phyloP scores from a whole-genome alignment of 805 yeast species.

The Ogataea glucozyma region DNA sequence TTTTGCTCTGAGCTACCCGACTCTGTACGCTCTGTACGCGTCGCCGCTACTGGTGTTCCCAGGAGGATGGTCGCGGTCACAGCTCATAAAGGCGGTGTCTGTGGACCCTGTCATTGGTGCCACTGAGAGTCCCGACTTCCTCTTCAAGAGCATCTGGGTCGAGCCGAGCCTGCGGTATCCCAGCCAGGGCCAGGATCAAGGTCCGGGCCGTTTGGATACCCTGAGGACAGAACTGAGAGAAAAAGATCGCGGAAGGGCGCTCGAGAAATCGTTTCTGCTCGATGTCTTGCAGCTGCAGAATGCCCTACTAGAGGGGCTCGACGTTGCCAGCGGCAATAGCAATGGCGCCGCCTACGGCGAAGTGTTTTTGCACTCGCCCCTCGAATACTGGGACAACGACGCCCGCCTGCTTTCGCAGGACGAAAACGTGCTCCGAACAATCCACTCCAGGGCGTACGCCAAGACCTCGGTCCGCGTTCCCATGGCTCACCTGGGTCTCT shows the following conservation, averaged over 20 bases:
- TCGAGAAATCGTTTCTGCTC: constrained; percentile 39
- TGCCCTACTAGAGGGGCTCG: constrained; percentile 29
- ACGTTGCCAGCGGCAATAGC: constrained; percentile 8
- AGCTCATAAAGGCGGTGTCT: constrained; percentile 20
- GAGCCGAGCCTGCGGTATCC: constrained; percentile 31
- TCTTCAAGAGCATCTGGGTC: constrained; percentile 38
- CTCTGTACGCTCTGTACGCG: constrained; percentile 40
- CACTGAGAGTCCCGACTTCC: constrained; percentile 19
- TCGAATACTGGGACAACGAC: constrained; percentile 45
- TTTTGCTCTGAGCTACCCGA: constrained; percentile 50
- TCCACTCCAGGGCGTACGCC: constrained; percentile 33
- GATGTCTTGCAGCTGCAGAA: constrained; percentile 39
- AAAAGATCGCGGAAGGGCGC: constrained; percentile 26
- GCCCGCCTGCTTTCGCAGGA: constrained; percentile 32
- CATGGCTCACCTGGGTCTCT: constrained; percentile 31
- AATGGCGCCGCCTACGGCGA: constrained; percentile 5
- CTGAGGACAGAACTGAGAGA: background rate
- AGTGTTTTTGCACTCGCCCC: constrained; percentile 40
- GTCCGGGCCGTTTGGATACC: constrained; percentile 6
- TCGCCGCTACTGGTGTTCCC: constrained; percentile 23
- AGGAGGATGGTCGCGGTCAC: constrained; percentile 15
- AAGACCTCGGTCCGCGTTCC: constrained; percentile 28
- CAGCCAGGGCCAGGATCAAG: constrained; percentile 25
- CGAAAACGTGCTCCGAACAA: constrained; percentile 39
- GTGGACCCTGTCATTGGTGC: constrained; percentile 13